phyloP scores from a whole-genome alignment of 345 rosid species.

The Euclidium syriacum region DNA sequence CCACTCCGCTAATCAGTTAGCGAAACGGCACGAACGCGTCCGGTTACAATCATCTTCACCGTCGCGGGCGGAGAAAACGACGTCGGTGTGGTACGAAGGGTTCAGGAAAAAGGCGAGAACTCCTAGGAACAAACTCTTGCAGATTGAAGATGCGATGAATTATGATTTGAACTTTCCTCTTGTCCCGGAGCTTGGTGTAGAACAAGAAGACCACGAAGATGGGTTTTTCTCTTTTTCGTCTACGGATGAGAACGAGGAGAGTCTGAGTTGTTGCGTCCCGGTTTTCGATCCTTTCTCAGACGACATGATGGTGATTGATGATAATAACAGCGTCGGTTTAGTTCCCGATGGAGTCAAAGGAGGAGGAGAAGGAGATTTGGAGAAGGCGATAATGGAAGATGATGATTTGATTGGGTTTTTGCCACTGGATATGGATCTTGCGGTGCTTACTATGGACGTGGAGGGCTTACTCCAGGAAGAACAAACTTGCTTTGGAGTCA shows the following conservation, averaged over 20 bases:
- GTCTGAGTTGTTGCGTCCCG: conserved; percentile 40
- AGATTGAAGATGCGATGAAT: not conserved
- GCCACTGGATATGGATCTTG: conserved; percentile 46
- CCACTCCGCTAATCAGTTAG: conserved; percentile 61
- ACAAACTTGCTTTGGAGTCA: conserved; percentile 12
- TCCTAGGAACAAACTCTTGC: conserved; percentile 27
- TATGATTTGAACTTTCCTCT: conserved; percentile 28
- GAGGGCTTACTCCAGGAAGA: conserved; percentile 42
- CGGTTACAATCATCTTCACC: conserved; percentile 27
- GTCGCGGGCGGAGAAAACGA: not conserved
- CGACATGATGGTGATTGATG: conserved; percentile 14
- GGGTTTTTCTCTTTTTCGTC: not conserved
- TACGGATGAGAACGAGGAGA: conserved; percentile 37
- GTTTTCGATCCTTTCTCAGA: conserved; percentile 39
- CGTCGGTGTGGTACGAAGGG: conserved; percentile 51
- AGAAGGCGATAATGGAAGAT: not conserved
- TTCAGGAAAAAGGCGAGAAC: conserved; percentile 51
- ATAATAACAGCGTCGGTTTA: not conserved
- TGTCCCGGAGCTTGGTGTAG: conserved; percentile 48
- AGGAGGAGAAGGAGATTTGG: not conserved
- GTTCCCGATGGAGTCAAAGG: not conserved
- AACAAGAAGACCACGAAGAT: conserved; percentile 42
- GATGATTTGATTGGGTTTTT: conserved; percentile 33
- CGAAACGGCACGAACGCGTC: conserved; percentile 57
- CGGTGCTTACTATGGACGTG: conserved; percentile 44